Base-by-base conservation (phyloP, 495 filamentous ascomycete species). In the Penicilliopsis zonata region DNA sequence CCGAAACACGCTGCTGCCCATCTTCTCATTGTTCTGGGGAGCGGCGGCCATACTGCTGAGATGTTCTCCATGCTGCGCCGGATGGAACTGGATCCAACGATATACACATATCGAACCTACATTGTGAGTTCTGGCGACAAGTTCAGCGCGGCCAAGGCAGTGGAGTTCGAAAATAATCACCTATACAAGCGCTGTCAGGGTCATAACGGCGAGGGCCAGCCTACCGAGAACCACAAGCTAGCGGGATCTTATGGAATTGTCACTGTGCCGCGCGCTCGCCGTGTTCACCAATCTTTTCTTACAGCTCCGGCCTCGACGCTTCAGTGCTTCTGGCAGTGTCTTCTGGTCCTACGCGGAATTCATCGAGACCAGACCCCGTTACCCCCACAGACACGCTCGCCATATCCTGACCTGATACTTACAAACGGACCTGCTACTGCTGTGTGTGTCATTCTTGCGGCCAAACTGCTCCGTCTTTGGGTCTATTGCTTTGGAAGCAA, bases 41-140 rank as follows among this genome's bases (percentile, higher is more conserved):
- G 81, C 17, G 90, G 90, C 35, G 90, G 90, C 3, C 90, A 98
- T 61, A 94, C 88, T 1, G 73, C 83, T 9, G 90, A 98, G 61
- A 92, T 96, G 82, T 61, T 94, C 27, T 72, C 77, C 37, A 77
- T 92, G 55, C 65, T 96, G 15, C 52, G 66, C 15, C 59, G 66
- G 17, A 55, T 59, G 27, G 30, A 41, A 13, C 50, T 68, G 13
- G 49, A 69, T 33, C 50, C 54, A 0, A 53, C 59, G 10, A 52
- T 69, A 24, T 77, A 71, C 47, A 67, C 61, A 3, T 76, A 82
- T 46, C 74, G 90, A 13, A 88, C 82, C 33, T 98, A 93, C 53
- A 60, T 94, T 9, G 65, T 92, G 27, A 80, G 74, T 32, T 69
- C 65, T 1, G 87, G 82, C 3, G 90, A 98, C 57, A 54, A 46